Evolutionary conservation across 78 protist species (phyloP).

Genomic region (Dictyostelium firmibasis): DNA sequence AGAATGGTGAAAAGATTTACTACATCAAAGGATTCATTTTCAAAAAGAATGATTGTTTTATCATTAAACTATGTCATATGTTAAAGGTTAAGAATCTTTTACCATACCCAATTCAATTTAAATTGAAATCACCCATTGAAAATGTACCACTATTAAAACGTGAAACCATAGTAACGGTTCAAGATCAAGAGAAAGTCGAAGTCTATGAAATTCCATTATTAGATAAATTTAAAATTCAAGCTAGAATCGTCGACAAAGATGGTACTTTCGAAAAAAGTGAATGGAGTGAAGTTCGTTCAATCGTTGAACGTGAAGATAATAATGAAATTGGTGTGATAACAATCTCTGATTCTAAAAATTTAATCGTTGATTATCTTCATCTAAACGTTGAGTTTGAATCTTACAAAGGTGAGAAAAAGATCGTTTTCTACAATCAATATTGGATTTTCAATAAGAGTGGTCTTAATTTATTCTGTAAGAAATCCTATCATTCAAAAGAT

Average conservation of each 20-base stretch:
- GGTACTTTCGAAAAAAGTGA: not conserved
- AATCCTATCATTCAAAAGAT: slow-evolving; percentile 41
- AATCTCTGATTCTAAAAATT: not conserved
- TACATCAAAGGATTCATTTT: slow-evolving; percentile 7
- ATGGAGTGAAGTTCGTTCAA: slow-evolving; percentile 43
- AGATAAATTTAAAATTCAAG: slow-evolving; percentile 40
- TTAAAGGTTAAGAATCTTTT: slow-evolving; percentile 33
- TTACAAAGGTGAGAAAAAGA: slow-evolving; percentile 1
- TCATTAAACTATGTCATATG: slow-evolving; percentile 40
- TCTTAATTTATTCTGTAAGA: slow-evolving; percentile 22
- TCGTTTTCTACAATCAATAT: slow-evolving; percentile 62
- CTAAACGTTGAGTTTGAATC: slow-evolving; percentile 44
- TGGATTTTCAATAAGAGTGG: slow-evolving; percentile 71
- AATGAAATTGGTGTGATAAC: not conserved
- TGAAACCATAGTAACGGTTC: not conserved
- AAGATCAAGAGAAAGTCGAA: not conserved
- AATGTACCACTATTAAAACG: not conserved
- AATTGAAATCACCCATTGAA: slow-evolving; percentile 3
- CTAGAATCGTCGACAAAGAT: not conserved
- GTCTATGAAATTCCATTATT: slow-evolving; percentile 29
- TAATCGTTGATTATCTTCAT: not conserved
- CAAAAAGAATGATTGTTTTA: slow-evolving; percentile 7
- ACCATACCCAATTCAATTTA: slow-evolving; percentile 54
- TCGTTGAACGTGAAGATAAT: not conserved
- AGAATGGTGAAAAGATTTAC: slow-evolving; percentile 10